phyloP scores from a whole-genome alignment of 108 stramenopile genomes.

The Cylindrotheca fusiformis region DNA sequence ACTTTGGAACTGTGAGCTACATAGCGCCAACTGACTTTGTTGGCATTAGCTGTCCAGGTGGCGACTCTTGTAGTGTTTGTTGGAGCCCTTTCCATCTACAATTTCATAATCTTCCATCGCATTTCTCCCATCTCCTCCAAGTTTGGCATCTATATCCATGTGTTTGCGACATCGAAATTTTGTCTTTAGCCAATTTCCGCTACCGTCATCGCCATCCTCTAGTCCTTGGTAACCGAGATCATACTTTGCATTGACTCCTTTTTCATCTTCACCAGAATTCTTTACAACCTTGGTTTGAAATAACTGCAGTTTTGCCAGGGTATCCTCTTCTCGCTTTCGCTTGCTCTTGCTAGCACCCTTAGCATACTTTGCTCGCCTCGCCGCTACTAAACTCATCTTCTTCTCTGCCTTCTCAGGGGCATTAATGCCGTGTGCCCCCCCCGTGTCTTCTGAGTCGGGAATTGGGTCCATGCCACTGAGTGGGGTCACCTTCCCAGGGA shows the following conservation, averaged over 20 bases:
- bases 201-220: conserved; percentile 18
- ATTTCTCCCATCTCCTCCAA: conserved; percentile 70
- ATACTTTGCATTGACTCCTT: conserved; percentile 58
- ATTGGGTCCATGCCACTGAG: background rate
- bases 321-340: conserved; percentile 58
- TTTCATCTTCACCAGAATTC: conserved; percentile 17
- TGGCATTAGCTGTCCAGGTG: too few species aligned
- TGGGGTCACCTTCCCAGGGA: background rate
- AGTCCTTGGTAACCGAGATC: conserved; percentile 55
- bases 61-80: too few species aligned
- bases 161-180: conserved; percentile 81
- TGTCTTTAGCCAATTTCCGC: conserved; percentile 60
- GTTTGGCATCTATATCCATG: conserved; percentile 56
- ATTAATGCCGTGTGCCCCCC: background rate
- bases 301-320: conserved; percentile 55
- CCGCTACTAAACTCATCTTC: conserved; percentile 53
- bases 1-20: too few species aligned
- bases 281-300: conserved; percentile 64
- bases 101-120: conserved; percentile 75
- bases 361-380: conserved; percentile 63
- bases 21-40: too few species aligned
- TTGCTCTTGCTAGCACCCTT: conserved; percentile 39
- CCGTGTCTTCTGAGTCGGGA: background rate
- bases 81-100: too few species aligned
- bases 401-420: background rate